Evolutionary conservation across 306 rosid genomes (phyloP).

Genomic region (Purshia tridentata): DNA sequence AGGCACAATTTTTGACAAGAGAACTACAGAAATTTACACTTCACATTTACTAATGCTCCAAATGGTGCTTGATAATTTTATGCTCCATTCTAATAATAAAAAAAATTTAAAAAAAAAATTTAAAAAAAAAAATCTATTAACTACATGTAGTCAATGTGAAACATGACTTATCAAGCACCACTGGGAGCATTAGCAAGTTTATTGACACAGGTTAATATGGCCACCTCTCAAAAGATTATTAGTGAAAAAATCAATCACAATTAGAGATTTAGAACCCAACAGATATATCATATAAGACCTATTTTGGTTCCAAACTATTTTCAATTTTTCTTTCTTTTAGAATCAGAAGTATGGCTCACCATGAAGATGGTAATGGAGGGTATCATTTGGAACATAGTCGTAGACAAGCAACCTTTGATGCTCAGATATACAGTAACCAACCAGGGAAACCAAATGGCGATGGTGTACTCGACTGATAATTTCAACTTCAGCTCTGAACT

Average conservation of each 20-base stretch:
- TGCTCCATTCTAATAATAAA: slow-evolving; percentile 2
- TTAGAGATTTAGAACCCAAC: neutral
- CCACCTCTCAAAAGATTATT: slow-evolving; percentile 1
- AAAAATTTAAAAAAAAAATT: no score
- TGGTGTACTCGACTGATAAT: slow-evolving; percentile 95
- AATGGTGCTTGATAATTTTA: neutral
- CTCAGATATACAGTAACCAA: slow-evolving; percentile 89
- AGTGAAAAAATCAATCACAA: neutral
- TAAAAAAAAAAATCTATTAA: neutral
- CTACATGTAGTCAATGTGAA: neutral
- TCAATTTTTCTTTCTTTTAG: slow-evolving; percentile 12
- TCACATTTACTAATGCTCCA: slow-evolving; percentile 10
- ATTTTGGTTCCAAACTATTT: neutral
- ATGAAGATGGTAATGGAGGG: slow-evolving; percentile 91
- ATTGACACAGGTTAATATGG: neutral
- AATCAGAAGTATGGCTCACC: slow-evolving; percentile 53
- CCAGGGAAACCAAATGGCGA: slow-evolving; percentile 95
- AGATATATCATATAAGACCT: neutral
- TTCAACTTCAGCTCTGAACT: slow-evolving; percentile 97
- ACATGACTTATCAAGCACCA: slow-evolving; percentile 1
- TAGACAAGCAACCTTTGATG: slow-evolving; percentile 92
- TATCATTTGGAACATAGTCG: slow-evolving; percentile 74
- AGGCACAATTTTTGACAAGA: slow-evolving; percentile 12
- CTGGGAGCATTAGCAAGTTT: slow-evolving; percentile 8
- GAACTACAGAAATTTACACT: neutral